Base-by-base conservation (phyloP, 805 yeast species). In the Saturnispora serradocipensis region DNA sequence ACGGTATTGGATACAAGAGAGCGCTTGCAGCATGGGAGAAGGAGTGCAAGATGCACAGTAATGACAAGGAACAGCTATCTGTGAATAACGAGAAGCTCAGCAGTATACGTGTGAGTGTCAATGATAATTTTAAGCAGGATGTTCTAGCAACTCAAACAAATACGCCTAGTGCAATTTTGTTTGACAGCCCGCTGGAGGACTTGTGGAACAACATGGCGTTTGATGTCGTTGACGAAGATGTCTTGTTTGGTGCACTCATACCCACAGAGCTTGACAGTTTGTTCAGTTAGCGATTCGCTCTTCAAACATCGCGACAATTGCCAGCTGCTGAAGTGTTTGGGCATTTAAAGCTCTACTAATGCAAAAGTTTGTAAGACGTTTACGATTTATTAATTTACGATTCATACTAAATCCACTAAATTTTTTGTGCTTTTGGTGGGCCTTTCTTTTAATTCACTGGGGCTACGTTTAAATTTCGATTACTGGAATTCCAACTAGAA, bases 1-100 rank as follows among this genome's bases (percentile, higher is more conserved):
- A 24, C 27, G 51, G 51, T 7, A 25, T 49, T 15, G 51, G 51
- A 3, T 49, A 49, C 44, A 16, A 27, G 7, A n/a, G 51, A 20
- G 51, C 51, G 11, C 18, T 22, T n/a, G 36, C 22, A 9, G 46
- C 35, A 13, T 43, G 47, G 47, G 44, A 43, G 18, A 43, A 34
- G 28, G 51, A 49, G 13, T 40, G n/a, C 25, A 40, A 40, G 13
- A 7, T 38, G 13, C 10, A 38, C 13, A 38, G 10, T 24, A 38
- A n/a, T n/a, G 20, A 30, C 15, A 30, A 30, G 5, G 34, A 30
- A 30, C 34, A 30, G 34, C 5, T 38, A 11, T 38, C 16, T 11
- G 24, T 10, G 15, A 10, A 30, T 30, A 30, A 30, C 15, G 34
- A 30, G 3, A 30, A 30, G 34, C 13, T 30, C 15, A 30, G 34